Evolutionary conservation across 768 basidiomycete genomes (phyloP).

Genomic region (Phlebiopsis flavidoalba): DNA sequence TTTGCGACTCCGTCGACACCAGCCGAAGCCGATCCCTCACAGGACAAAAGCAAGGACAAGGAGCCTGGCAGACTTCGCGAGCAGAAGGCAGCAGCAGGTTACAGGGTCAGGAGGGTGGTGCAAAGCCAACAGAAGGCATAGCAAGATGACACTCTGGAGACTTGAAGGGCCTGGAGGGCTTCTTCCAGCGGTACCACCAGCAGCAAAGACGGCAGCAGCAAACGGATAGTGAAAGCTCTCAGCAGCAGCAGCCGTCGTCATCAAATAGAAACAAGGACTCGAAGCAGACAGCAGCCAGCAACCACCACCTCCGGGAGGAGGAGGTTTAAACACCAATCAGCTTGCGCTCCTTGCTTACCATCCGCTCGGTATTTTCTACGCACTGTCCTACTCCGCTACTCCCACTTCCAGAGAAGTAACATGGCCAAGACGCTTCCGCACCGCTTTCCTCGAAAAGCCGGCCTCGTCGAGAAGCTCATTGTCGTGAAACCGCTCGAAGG

Average conservation of each 20-base stretch:
- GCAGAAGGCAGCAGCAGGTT: neutral
- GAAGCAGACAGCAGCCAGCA: conserved; percentile 31
- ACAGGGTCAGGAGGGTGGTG: conserved; percentile 25
- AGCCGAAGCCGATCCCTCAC: conserved; percentile 25
- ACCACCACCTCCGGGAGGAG: conserved; percentile 35
- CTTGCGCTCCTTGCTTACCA: conserved; percentile 50
- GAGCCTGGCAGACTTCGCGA: neutral
- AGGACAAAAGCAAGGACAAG: conserved; percentile 32
- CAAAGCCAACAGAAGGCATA: conserved; percentile 28
- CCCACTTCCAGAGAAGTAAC: conserved; percentile 83
- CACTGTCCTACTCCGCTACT: conserved; percentile 43
- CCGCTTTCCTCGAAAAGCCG: conserved; percentile 95
- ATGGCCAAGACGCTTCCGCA: conserved; percentile 95
- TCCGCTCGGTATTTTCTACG: conserved; percentile 61
- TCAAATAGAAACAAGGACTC: conserved; percentile 25
- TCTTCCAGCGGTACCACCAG: conserved; percentile 63
- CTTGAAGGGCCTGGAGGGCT: conserved; percentile 71
- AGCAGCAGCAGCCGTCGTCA: conserved; percentile 22
- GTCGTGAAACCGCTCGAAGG: conserved; percentile 88
- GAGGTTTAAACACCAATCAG: conserved; percentile 52
- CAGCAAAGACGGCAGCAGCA: conserved; percentile 34
- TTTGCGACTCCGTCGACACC: conserved; percentile 44
- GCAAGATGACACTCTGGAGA: conserved; percentile 32
- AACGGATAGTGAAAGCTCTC: conserved; percentile 12
- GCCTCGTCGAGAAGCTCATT: conserved; percentile 87